Conservation (phyloP, 108 stramenopile genomes). For the Nitzschia sp. region DNA sequence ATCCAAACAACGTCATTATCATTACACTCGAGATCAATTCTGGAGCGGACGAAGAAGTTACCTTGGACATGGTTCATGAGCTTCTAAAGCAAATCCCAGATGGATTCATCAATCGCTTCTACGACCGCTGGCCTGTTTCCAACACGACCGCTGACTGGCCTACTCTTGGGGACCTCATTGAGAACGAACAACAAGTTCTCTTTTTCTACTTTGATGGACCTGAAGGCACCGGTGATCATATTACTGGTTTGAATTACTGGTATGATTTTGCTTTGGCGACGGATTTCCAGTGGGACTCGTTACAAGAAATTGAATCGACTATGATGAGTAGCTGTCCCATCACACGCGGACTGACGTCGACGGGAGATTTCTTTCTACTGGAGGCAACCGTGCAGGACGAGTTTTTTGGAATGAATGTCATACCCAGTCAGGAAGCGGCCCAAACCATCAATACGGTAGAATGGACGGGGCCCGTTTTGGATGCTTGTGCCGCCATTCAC, state of each 20-base stretch:
- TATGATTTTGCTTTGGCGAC: constrained; percentile 60
- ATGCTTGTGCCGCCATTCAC: constrained; percentile 28
- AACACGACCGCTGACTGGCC: constrained; percentile 70
- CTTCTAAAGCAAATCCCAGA: constrained; percentile 8
- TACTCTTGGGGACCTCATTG: constrained; percentile 53
- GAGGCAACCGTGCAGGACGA: constrained; percentile 46
- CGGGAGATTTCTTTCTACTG: constrained; percentile 44
- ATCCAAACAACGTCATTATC: constrained; percentile 58
- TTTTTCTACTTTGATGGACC: constrained; percentile 63
- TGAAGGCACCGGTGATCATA: constrained; percentile 33
- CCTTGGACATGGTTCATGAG: constrained; percentile 23
- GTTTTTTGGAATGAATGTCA: constrained; percentile 17
- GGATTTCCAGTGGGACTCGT: constrained; percentile 37
- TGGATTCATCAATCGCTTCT: constrained; percentile 22
- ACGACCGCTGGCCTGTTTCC: constrained; percentile 9
- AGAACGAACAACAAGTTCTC: constrained; percentile 53
- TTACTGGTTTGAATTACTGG: constrained; percentile 48
- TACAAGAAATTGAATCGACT: constrained; percentile 43
- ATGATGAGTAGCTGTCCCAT: constrained; percentile 45
- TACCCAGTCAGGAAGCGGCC: constrained; percentile 38
- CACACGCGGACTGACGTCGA: constrained; percentile 40
- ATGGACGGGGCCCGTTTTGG: constrained; percentile 33
- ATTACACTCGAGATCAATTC: constrained; percentile 60
- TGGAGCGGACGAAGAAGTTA: constrained; percentile 22
- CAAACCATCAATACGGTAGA: constrained; percentile 42